phyloP scores from a whole-genome alignment of 306 rosid genomes.

The Hippophae rhamnoides region DNA sequence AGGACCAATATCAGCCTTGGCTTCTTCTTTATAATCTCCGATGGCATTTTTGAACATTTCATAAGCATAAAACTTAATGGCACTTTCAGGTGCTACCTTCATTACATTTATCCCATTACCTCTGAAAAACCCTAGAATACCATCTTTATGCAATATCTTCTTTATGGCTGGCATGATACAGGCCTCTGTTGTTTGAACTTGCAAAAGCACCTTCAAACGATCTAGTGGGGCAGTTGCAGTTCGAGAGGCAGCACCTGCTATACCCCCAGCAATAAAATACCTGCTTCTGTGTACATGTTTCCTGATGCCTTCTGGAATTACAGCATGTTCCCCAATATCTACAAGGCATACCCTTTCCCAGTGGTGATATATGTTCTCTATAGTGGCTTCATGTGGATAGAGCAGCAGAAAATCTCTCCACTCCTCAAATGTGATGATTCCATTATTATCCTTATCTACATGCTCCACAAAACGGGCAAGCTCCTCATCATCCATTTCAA shows the following conservation, averaged over 20 bases:
- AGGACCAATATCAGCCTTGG: slow-evolving; percentile 55
- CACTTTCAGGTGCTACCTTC: slow-evolving; percentile 96
- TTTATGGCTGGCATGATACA: slow-evolving; percentile 58
- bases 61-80: slow-evolving; percentile 71
- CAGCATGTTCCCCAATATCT: slow-evolving; percentile 87
- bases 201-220: slow-evolving; percentile 77
- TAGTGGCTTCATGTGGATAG: slow-evolving; percentile 92
- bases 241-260: slow-evolving; percentile 94
- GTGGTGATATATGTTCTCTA: slow-evolving; percentile 91
- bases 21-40: slow-evolving; percentile 38
- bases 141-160: slow-evolving; percentile 62
- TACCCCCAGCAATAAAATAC: slow-evolving; percentile 87
- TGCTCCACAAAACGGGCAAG: slow-evolving; percentile 92
- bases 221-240: slow-evolving; percentile 94
- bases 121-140: slow-evolving; percentile 74
- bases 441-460: slow-evolving; percentile 92
- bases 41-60: slow-evolving; percentile 64
- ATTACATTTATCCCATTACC: slow-evolving; percentile 89
- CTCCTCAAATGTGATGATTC: slow-evolving; percentile 89
- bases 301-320: slow-evolving; percentile 78
- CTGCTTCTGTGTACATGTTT: slow-evolving; percentile 76
- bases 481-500: slow-evolving; percentile 87
- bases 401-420: slow-evolving; percentile 96
- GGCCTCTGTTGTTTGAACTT: slow-evolving; percentile 65
- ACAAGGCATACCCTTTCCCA: slow-evolving; percentile 90